These are phyloP conservation scores for Rubus parviflorus DNA, from an alignment of 306 rosid species.

Conservation along the genomic window DNA sequence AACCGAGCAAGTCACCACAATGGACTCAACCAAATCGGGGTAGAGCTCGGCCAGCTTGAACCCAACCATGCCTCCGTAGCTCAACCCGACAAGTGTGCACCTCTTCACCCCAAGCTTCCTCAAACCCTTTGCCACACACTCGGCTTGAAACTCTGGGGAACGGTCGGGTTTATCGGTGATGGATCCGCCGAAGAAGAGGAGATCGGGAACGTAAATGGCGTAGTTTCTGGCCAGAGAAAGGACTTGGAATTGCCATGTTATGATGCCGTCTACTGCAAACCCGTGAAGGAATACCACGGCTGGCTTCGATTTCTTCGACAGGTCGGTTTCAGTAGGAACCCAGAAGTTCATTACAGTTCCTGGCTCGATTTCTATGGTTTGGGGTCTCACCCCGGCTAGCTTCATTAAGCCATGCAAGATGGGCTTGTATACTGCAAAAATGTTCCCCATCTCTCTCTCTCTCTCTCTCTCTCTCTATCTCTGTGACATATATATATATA, in stretches of 20 bases:
- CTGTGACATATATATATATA: too few relatives aligned
- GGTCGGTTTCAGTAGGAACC: slow-evolving; percentile 10
- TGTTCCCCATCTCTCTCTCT: slow-evolving; percentile 31
- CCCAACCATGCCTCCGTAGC: slow-evolving; percentile 54
- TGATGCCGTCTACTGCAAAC: slow-evolving; percentile 35
- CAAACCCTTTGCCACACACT: slow-evolving; percentile 44
- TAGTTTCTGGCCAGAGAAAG: slow-evolving; percentile 27
- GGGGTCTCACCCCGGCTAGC: slow-evolving; percentile 28
- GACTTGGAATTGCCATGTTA: slow-evolving; percentile 48
- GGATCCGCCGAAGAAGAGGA: slow-evolving; percentile 44
- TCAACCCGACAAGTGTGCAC: slow-evolving; percentile 39
- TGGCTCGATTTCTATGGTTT: slow-evolving; percentile 35
- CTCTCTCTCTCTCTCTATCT: slow-evolving; percentile 1
- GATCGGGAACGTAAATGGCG: slow-evolving; percentile 42
- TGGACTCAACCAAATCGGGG: slow-evolving; percentile 37
- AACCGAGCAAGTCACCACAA: slow-evolving; percentile 37
- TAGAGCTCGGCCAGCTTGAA: slow-evolving; percentile 39
- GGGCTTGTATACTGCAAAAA: slow-evolving; percentile 23
- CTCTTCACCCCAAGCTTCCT: slow-evolving; percentile 38
- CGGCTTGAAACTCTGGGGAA: slow-evolving; percentile 44
- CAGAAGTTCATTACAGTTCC: slow-evolving; percentile 48
- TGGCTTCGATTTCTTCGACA: slow-evolving; percentile 12
- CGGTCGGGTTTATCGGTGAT: slow-evolving; percentile 35
- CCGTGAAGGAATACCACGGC: slow-evolving; percentile 44
- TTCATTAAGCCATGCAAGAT: slow-evolving; percentile 20